Percentiles rank a stretch among this genome's conserved stretches.
Conservation (phyloP, 495 filamentous ascomycete genomes). For the Tricharina praecox region DNA sequence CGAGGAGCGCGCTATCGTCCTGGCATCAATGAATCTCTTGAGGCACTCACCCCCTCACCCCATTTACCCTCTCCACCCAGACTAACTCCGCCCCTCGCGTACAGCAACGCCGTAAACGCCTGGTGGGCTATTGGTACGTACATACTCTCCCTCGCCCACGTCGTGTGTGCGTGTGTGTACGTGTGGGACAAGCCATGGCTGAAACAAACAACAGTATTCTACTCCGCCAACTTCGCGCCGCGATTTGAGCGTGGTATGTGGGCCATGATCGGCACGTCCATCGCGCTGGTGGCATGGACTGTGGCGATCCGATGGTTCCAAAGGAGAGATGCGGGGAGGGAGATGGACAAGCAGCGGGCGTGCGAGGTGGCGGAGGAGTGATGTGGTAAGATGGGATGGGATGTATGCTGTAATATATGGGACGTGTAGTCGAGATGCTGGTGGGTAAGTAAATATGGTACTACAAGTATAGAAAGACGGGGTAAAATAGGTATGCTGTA, state of each 20-base stretch:
- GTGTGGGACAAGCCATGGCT: too few relatives aligned
- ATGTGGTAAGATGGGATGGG: too few relatives aligned
- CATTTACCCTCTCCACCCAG: too few relatives aligned
- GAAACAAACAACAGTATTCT: neutral
- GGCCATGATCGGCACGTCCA: conserved; percentile 1
- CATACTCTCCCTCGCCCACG: neutral
- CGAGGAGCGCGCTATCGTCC: conserved; percentile 1
- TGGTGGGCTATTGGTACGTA: conserved; percentile 1
- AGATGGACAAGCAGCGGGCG: neutral
- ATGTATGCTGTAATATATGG: too few relatives aligned
- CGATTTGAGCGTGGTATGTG: conserved; percentile 2
- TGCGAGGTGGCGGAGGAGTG: too few relatives aligned
- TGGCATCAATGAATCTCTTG: conserved; percentile 3
- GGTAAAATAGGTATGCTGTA: too few relatives aligned
- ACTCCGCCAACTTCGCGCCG: conserved; percentile 2
- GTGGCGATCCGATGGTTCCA: neutral
- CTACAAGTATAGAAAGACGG: too few relatives aligned
- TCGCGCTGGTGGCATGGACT: neutral
- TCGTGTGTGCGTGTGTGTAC: too few relatives aligned
- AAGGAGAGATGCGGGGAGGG: neutral
- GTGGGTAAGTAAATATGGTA: too few relatives aligned
- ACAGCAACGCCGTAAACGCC: conserved; percentile 1
- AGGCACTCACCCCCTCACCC: too few relatives aligned
- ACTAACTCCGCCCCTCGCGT: too few relatives aligned
- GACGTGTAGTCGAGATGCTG: too few relatives aligned